Conservation (phyloP, 805 yeast species). For the Danielozyma ontarioensis region DNA sequence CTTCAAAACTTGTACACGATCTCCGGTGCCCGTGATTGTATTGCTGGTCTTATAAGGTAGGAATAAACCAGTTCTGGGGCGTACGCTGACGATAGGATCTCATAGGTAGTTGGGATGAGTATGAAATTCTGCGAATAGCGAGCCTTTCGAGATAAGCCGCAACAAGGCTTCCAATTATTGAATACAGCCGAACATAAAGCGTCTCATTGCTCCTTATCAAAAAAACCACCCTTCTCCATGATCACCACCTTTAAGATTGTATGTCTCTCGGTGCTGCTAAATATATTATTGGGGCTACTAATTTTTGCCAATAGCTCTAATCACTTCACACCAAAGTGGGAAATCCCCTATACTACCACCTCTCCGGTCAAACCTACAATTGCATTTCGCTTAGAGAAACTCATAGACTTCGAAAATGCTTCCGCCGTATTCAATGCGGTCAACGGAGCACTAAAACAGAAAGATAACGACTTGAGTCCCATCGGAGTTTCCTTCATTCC, state of each 20-base stretch:
- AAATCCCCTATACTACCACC: neutral
- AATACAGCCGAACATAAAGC: too few species aligned
- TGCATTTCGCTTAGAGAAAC: conserved; percentile 1
- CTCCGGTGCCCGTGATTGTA: too few species aligned
- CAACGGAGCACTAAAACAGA: conserved; percentile 47
- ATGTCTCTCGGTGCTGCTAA: neutral
- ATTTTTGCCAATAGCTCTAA: conserved; percentile 14
- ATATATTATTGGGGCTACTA: conserved; percentile 6
- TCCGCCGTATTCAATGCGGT: conserved; percentile 53
- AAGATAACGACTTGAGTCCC: conserved; percentile 48
- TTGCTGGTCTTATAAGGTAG: too few species aligned
- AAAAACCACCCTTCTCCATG: neutral
- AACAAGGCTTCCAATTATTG: too few species aligned
- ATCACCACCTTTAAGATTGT: neutral
- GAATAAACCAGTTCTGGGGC: neutral
- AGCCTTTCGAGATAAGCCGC: too few species aligned
- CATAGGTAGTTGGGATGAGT: neutral
- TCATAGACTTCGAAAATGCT: conserved; percentile 45
- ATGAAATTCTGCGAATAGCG: neutral
- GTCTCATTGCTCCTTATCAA: too few species aligned
- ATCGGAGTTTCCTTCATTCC: conserved; percentile 56
- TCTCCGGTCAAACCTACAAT: neutral
- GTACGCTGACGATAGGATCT: neutral
- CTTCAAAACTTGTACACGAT: too few species aligned
- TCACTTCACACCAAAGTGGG: neutral